Base-by-base conservation (phyloP, 2,329 filamentous ascomycete genomes). In the Xylaria sp. region DNA sequence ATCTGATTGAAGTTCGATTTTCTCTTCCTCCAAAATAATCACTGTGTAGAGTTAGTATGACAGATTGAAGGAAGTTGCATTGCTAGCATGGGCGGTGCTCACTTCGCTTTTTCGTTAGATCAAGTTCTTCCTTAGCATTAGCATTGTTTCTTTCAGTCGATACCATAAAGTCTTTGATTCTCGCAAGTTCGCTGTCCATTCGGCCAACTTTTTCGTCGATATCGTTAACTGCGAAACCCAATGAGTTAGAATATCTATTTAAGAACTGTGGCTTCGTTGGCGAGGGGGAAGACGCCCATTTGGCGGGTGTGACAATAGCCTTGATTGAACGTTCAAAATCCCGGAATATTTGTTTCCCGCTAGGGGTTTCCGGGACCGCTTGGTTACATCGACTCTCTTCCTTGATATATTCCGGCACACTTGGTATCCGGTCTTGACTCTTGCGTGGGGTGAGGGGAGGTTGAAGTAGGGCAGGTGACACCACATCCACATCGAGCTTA, bases 81-180 rank as follows among this genome's bases (percentile, higher is more conserved):
- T 1, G 36, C 32, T 21, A 1, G 11, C 21, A 14, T 50, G 8
- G 32, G 12, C 11, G 51, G 5, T 34, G 11, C 88, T 72, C 84
- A 96, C 93, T 89, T 85, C 90, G 88, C 60, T 85, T 86, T 77
- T 95, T 97, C 72, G 92, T 91, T 9, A 92, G 74, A 17, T 91
- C 88, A 54, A 97, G 85, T 0, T 90, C 88, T 70, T 96, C 91
- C 74, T 95, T 93, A 69, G 93, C 84, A 4, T 85, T 86, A 65
- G 87, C 90, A 73, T 88, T 90, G 63, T 93, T 90, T 48, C 86
- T 86, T 11, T 91, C 85, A 24, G 92, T 90, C 36, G 86, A 86
- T 67, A 89, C 89, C 77, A 98, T 89, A 71, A 92, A 90, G 66
- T 90, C 86, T 75, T 91, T 91, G 69, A 98, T 84, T 67, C 86